Conservation (phyloP, 2,329 filamentous ascomycete species). For the Diplodia corticola region DNA sequence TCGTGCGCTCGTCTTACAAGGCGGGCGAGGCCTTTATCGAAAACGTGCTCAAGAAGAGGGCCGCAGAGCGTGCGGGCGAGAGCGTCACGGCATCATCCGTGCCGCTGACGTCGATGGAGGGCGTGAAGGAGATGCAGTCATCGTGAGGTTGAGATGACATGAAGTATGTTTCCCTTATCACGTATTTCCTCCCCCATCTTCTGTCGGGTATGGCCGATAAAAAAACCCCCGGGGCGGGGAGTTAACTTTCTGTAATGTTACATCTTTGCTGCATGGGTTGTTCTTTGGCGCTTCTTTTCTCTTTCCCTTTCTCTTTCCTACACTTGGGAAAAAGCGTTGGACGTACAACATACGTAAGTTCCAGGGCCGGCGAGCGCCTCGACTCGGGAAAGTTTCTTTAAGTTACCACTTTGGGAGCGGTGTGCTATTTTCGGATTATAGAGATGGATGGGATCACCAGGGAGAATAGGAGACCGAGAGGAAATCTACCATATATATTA, state of each 20-base stretch:
- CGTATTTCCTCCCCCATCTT: no score
- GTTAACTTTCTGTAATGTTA: background rate
- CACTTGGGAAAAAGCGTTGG: background rate
- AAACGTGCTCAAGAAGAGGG: slow-evolving; percentile 89
- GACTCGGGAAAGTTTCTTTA: background rate
- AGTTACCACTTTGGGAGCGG: background rate
- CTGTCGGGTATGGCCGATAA: background rate
- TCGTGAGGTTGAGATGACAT: background rate
- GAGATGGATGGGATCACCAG: background rate
- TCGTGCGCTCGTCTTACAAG: slow-evolving; percentile 96
- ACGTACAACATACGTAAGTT: background rate
- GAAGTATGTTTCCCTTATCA: background rate
- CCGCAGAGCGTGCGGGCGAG: slow-evolving; percentile 33
- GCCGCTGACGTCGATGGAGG: background rate
- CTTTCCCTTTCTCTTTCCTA: background rate
- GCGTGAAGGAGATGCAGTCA: background rate
- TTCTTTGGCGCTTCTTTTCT: background rate
- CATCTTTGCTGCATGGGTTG: background rate
- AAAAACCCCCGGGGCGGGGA: background rate
- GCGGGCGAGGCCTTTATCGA: slow-evolving; percentile 98
- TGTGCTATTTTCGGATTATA: background rate
- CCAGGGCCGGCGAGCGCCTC: background rate
- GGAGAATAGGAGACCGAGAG: background rate
- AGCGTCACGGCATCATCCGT: background rate
- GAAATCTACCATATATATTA: background rate